Percentiles rank a stretch among this genome's conserved stretches.
Conservation (phyloP, 2,329 filamentous ascomycete species). For the Arthrinium puccinioides region DNA sequence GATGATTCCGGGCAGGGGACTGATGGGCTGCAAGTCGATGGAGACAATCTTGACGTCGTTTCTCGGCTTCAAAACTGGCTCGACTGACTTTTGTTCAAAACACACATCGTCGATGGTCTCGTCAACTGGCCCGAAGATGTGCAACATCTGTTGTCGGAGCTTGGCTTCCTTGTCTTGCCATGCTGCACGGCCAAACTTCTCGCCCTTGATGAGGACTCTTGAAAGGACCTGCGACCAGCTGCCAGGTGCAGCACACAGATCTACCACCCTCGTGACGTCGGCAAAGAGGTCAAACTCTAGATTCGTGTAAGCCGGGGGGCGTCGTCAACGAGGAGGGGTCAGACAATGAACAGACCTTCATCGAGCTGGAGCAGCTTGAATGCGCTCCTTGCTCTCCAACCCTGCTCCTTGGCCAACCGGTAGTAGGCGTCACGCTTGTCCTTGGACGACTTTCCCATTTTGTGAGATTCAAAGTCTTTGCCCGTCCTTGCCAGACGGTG, state of each 20-base stretch:
- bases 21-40: slow-evolving; percentile 94
- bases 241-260: slow-evolving; percentile 90
- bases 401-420: slow-evolving; percentile 94
- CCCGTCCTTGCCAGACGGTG: background rate
- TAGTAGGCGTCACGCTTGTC: slow-evolving; percentile 99
- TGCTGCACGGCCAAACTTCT: slow-evolving; percentile 77
- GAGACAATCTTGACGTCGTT: slow-evolving; percentile 87
- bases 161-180: slow-evolving; percentile 79
- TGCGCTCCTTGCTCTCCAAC: slow-evolving; percentile 91
- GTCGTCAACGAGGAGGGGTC: slow-evolving; percentile 3
- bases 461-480: slow-evolving; percentile 7
- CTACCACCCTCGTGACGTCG: slow-evolving; percentile 84
- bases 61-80: slow-evolving; percentile 34
- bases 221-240: slow-evolving; percentile 98
- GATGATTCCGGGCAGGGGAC: slow-evolving; percentile 83
- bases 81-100: slow-evolving; percentile 6
- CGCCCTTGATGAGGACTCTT: slow-evolving; percentile 84
- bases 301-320: background rate
- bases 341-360: slow-evolving; percentile 42
- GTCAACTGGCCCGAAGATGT: slow-evolving; percentile 30
- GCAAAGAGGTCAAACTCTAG: slow-evolving; percentile 90
- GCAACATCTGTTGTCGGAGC: slow-evolving; percentile 54
- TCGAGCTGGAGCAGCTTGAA: slow-evolving; percentile 97
- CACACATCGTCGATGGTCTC: slow-evolving; percentile 15
- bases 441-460: slow-evolving; percentile 95